Evolutionary conservation across 441 rosid species (phyloP), one percentile per base, ranked within the genome.

Genomic region (Syzygium malaccense): DNA sequence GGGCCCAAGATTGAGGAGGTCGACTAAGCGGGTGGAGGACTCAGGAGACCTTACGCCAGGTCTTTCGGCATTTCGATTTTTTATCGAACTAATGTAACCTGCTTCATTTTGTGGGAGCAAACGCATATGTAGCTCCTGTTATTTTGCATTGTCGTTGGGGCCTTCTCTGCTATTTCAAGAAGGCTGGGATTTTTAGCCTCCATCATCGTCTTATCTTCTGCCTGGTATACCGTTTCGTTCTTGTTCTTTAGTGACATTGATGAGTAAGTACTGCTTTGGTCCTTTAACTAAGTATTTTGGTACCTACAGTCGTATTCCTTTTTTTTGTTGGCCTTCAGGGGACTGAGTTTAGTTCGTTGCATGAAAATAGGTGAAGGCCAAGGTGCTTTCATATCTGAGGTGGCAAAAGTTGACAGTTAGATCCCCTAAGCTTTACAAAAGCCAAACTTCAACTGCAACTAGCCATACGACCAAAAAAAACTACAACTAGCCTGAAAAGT

Each of bases 1-100:
- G 89, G 89, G 14, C 89, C 89, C 45, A 88, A 88, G 87, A 88
- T 88, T 12, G 89, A 88, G 87, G 89, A 88, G 55, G 89, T 88
- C 28, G 89, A 88, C 64, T 88, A 88, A 84, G 62, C 45, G 8
- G 66, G 49, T 5, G 54, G 87, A 71, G 48, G 41, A 11, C 51
- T 37, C 7, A 7, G 4, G 3, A 11, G 83, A 75, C n/a, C 83
- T 20, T 4, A 41, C 28, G 83, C 9, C n/a, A 23, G 83, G 51
- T 75, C 83, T 37, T 68, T 11, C 20, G 15, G n/a, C 51, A 23
- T 75, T 75, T 41, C 9, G 4, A 41, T 37, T 33, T 75, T 75
- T 75, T 41, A 26, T n/a, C n/a, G 28, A 26, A 41, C 51, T 20
- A 6, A 11, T 20, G 14, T 20, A 41, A 75, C 2, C 13, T 75